These are phyloP conservation scores for Macadamia tetraphylla DNA, from an alignment of 164 flowering plant species.

Conservation along the genomic window DNA sequence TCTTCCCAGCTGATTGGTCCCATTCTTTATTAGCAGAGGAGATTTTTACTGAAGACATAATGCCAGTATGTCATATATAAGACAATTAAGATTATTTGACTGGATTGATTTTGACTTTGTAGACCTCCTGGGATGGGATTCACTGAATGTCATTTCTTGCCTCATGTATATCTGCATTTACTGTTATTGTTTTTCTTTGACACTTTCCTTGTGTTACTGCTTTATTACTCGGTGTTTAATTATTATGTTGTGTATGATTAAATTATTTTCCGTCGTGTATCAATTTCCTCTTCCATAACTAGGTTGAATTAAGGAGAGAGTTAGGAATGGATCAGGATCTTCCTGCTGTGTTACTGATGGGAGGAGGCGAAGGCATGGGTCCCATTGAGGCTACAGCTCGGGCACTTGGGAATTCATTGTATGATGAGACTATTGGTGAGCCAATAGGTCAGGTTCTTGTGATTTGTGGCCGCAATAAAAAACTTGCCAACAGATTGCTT, in stretches of 20 bases:
- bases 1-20: no score
- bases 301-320: constrained; percentile 74
- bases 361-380: constrained; percentile 99
- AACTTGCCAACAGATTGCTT: constrained; percentile 56
- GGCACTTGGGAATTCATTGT: constrained; percentile 69
- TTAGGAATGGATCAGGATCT: constrained; percentile 87
- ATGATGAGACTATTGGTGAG: constrained; percentile 62
- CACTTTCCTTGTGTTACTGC: background rate
- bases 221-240: background rate
- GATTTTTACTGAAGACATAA: no score
- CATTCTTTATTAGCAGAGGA: no score
- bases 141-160: no score
- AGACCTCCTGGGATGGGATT: no score
- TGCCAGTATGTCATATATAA: no score
- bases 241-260: background rate
- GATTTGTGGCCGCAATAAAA: constrained; percentile 91
- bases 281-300: constrained; percentile 4
- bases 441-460: constrained; percentile 90
- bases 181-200: background rate
- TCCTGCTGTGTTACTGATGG: constrained; percentile 94
- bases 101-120: background rate
- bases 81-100: background rate
- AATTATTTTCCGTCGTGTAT: background rate
- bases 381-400: constrained; percentile 96
- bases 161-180: no score